Conservation (phyloP, 225 moss, liverwort and hornwort species). For the Physcomitrium patens region DNA sequence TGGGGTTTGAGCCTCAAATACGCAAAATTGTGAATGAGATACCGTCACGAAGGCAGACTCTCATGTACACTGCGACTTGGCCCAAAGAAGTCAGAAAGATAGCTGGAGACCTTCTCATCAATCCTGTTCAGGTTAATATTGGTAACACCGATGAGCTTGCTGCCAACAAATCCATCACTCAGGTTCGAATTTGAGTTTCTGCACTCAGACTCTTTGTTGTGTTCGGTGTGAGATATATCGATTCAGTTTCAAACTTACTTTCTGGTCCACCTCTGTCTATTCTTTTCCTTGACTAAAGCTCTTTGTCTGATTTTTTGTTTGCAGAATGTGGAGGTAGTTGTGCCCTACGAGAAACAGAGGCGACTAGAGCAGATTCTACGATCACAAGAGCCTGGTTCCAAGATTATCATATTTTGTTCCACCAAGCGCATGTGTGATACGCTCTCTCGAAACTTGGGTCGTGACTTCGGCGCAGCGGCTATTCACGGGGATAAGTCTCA, state of each 20-base stretch:
- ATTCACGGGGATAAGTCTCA: conserved; percentile 96
- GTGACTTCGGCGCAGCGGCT: conserved; percentile 86
- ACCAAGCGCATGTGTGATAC: conserved; percentile 95
- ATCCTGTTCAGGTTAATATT: conserved; percentile 89
- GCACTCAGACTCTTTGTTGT: no score
- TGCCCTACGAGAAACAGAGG: conserved; percentile 76
- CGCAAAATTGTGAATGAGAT: conserved; percentile 90
- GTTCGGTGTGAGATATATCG: neutral
- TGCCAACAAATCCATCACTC: conserved; percentile 88
- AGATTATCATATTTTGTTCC: conserved; percentile 86
- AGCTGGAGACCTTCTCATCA: conserved; percentile 80
- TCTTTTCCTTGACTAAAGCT: neutral
- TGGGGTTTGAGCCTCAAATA: conserved; percentile 98
- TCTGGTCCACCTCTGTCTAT: no score
- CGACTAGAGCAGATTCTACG: conserved; percentile 82
- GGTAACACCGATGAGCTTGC: conserved; percentile 90
- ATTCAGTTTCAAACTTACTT: neutral
- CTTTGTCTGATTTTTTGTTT: neutral
- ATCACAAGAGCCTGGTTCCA: conserved; percentile 83
- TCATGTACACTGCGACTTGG: conserved; percentile 98
- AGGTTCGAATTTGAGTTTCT: conserved; percentile 44
- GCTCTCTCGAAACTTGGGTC: conserved; percentile 74
- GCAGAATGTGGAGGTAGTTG: conserved; percentile 84
- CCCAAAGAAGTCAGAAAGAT: conserved; percentile 93
- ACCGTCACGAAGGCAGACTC: conserved; percentile 77